Percentiles rank a stretch among this genome's conserved stretches.
phyloP scores from a whole-genome alignment of 768 basidiomycete genomes.

The Suillus fuscotomentosus region DNA sequence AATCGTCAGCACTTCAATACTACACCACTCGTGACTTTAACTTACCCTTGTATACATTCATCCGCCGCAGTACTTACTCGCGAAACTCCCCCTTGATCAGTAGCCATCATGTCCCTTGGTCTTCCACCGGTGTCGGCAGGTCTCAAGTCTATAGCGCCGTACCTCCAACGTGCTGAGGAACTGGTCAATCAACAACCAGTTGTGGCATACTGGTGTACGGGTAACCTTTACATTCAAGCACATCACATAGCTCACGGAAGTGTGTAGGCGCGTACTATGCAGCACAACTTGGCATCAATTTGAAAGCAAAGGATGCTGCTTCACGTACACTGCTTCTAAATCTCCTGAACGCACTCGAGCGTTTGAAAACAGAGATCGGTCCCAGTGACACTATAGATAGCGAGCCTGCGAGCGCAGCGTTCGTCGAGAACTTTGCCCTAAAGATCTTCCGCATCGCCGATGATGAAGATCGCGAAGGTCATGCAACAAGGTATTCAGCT shows the following conservation, averaged over 20 bases:
- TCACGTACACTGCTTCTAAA: slow-evolving; percentile 70
- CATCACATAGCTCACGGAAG: not conserved
- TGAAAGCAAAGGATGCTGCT: slow-evolving; percentile 62
- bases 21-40: not conserved
- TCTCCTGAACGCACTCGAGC: slow-evolving; percentile 77
- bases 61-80: not conserved
- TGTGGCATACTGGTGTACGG: slow-evolving; percentile 94
- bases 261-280: slow-evolving; percentile 86
- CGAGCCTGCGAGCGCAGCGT: slow-evolving; percentile 81
- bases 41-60: not conserved
- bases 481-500: slow-evolving; percentile 62
- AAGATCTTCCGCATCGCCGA: slow-evolving; percentile 89
- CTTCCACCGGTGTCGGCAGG: slow-evolving; percentile 58
- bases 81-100: not conserved
- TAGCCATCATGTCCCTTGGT: slow-evolving; percentile 38
- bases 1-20: not conserved
- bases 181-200: slow-evolving; percentile 79
- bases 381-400: slow-evolving; percentile 78
- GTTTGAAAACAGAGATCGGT: slow-evolving; percentile 73
- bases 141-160: slow-evolving; percentile 73
- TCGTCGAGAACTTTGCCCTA: slow-evolving; percentile 93
- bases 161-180: slow-evolving; percentile 89
- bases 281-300: slow-evolving; percentile 79
- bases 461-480: slow-evolving; percentile 82
- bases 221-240: slow-evolving; percentile 14